Percentiles rank a stretch among this genome's conserved stretches.
These are phyloP conservation scores for Vitis riparia DNA, from an alignment of 164 flowering plant species.

Conservation along the genomic window DNA sequence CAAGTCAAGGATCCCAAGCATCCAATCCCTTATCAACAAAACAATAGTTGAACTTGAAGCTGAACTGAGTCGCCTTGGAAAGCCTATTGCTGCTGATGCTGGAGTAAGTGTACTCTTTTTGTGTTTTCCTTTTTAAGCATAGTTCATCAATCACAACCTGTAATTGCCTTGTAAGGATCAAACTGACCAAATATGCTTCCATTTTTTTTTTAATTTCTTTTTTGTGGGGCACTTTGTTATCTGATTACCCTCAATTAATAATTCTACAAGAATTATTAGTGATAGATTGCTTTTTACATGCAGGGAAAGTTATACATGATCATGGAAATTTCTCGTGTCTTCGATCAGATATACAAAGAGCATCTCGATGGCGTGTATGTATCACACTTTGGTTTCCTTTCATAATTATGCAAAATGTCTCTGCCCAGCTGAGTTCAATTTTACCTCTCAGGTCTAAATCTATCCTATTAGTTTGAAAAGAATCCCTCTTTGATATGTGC, in stretches of 20 bases:
- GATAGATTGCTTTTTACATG: slow-evolving; percentile 14
- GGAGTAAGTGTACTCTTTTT: slow-evolving; percentile 50
- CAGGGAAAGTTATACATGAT: slow-evolving; percentile 77
- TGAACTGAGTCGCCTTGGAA: slow-evolving; percentile 73
- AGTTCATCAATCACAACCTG: too few relatives aligned
- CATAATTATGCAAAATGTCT: background rate
- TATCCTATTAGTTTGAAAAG: background rate
- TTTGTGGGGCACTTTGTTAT: background rate
- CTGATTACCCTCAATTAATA: background rate
- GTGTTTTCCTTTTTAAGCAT: background rate
- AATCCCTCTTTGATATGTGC: background rate
- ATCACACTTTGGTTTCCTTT: background rate
- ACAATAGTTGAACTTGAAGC: slow-evolving; percentile 68
- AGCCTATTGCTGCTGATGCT: slow-evolving; percentile 78
- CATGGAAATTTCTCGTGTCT: slow-evolving; percentile 74
- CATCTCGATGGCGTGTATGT: slow-evolving; percentile 91
- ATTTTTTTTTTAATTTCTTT: slow-evolving; percentile 2
- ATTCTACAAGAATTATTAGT: slow-evolving; percentile 4
- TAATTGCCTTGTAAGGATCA: too few relatives aligned
- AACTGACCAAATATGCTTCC: background rate
- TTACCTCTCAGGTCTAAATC: background rate
- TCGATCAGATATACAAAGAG: slow-evolving; percentile 78
- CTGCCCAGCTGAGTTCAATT: background rate
- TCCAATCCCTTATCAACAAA: slow-evolving; percentile 75
- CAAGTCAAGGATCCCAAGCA: slow-evolving; percentile 77